Evolutionary conservation across 345 rosid genomes (phyloP).

Genomic region (Eucalyptus fibrosa): DNA sequence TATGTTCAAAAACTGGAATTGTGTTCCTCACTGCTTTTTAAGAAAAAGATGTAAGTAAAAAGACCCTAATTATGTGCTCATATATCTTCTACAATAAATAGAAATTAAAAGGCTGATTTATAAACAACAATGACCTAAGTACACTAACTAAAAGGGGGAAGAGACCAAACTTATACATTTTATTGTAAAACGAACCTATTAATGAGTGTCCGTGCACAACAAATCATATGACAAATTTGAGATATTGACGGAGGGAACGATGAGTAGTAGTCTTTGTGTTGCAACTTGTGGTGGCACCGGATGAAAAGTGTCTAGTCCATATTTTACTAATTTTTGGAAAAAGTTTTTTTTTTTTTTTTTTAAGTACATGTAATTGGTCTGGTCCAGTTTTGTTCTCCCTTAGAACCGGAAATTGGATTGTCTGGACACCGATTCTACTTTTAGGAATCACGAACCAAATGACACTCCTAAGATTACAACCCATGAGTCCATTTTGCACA

Average conservation of each 20-base stretch:
- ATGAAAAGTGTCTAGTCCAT: fast-evolving
- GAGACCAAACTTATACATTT: neutral
- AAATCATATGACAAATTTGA: fast-evolving
- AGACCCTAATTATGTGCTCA: neutral
- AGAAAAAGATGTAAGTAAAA: neutral
- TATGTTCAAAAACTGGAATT: too few species aligned
- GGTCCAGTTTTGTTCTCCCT: fast-evolving
- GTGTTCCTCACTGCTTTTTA: too few species aligned
- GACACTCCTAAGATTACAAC: fast-evolving
- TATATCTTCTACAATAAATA: neutral
- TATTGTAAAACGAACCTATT: neutral
- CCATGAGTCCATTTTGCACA: too few species aligned
- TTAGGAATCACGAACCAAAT: fast-evolving
- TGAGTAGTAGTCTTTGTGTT: fast-evolving
- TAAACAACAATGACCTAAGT: neutral
- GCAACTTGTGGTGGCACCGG: fast-evolving
- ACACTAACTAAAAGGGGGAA: neutral
- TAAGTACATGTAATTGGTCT: fast-evolving
- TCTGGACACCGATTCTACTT: fast-evolving
- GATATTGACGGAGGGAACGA: fast-evolving
- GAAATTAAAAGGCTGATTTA: fast-evolving
- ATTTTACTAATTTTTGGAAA: too few species aligned
- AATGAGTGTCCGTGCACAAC: fast-evolving
- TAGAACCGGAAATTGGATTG: fast-evolving
- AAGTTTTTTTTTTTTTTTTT: too few species aligned